Percentiles rank a stretch among this genome's conserved stretches.
phyloP scores from a whole-genome alignment of 2,329 filamentous ascomycete species.

The Curvularia spicifera region DNA sequence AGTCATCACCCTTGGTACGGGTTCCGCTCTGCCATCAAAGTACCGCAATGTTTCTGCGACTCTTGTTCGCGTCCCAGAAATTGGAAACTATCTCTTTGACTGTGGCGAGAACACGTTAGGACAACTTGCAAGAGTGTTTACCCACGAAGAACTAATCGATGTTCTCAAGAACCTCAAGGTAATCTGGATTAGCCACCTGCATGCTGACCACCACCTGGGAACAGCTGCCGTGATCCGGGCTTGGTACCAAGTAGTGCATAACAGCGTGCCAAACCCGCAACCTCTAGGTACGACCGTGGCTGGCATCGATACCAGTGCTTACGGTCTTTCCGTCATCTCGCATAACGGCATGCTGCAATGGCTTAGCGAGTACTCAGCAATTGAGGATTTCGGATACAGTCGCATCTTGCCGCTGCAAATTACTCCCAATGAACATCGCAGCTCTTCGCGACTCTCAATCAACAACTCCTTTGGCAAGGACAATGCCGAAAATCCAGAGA shows the following conservation, averaged over 20 bases:
- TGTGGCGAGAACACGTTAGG: constrained; percentile 92
- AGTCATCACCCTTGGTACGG: constrained; percentile 86
- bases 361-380: constrained; percentile 77
- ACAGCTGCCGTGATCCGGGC: constrained; percentile 79
- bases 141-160: constrained; percentile 67
- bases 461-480: constrained; percentile 29
- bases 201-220: constrained; percentile 95
- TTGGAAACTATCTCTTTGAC: constrained; percentile 90
- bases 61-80: constrained; percentile 79
- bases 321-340: constrained; percentile 64
- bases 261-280: constrained; percentile 36
- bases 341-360: constrained; percentile 75
- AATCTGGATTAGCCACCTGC: constrained; percentile 93
- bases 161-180: constrained; percentile 78
- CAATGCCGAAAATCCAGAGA: constrained; percentile 4
- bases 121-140: constrained; percentile 78
- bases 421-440: constrained; percentile 33
- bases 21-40: constrained; percentile 87
- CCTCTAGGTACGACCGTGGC: constrained; percentile 20
- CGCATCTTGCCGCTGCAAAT: constrained; percentile 60
- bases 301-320: constrained; percentile 40
- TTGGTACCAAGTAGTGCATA: constrained; percentile 70
- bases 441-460: constrained; percentile 33
- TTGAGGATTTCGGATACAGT: constrained; percentile 79
- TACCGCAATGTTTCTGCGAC: constrained; percentile 95